Base-by-base conservation (phyloP, 192 early-diverging fungal genomes). In the Linnemannia hyalina region DNA sequence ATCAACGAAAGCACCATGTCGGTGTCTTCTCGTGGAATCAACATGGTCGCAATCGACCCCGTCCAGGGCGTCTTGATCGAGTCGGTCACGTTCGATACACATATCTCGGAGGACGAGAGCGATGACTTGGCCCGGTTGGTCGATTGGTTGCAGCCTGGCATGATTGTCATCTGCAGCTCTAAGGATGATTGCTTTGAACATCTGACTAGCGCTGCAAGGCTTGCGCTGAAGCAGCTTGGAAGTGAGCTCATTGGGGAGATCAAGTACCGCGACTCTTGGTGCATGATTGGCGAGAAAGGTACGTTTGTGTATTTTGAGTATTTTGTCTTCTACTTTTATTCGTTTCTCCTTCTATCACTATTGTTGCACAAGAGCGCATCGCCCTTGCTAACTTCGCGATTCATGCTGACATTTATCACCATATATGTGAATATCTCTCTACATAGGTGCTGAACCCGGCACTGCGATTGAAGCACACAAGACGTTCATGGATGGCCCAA, bases 261-360 rank as follows among this genome's bases (percentile, higher is more conserved):
- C 32, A 68, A 87, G 32, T 96, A 94, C 79, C 92, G 95, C 52
- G 96, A 97, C 80, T 95, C 95, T 41, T 97, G 92, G 92, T 94
- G 92, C 57, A 57, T 97, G n/a, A 93, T 97, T 89, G 93, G 93
- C 2, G 91, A 94, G 76, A 95, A 95, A 82, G 93, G 93, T 68
- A 91, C 90, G 32, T 54, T 32, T 60, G 16, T 47, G 73, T 5
- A 11, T 74, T 55, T 6, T 32, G n/a, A 29, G 13, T 44, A 46
- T 16, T 26, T 73, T 22, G 26, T 44, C 9, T 5, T 49, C 57
- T n/a, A 32, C 22, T 4, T 11, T 55, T 0, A 22, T 10, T 52
- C 41, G 0, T 35, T 10, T n/a, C 6, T 6, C 20, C 3, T 55
- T 23, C 20, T 57, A 6, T 11, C 23, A 40, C 3, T 70, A 15